Percentiles rank a stretch among this genome's conserved stretches.
Evolutionary conservation across 257 asterid species (phyloP).

Genomic region (Ehretia macrophylla): DNA sequence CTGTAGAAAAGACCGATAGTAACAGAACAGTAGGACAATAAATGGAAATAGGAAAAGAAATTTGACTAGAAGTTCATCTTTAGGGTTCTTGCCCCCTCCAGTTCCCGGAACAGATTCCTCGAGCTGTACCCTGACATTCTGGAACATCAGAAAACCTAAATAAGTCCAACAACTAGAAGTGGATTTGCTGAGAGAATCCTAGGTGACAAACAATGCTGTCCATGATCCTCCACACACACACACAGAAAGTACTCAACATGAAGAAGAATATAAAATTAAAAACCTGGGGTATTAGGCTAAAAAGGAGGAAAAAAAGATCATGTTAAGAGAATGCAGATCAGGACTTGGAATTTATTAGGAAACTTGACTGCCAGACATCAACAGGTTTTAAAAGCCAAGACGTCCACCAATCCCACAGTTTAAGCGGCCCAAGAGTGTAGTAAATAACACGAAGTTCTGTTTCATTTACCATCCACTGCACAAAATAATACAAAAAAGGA

Average conservation of each 20-base stretch:
- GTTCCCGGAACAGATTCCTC: constrained; percentile 91
- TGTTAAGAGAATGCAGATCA: background rate
- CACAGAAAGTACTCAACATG: background rate
- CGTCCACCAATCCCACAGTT: constrained; percentile 99
- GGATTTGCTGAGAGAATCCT: background rate
- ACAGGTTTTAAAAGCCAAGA: constrained; percentile 98
- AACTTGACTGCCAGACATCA: constrained; percentile 91
- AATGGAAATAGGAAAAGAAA: constrained; percentile 76
- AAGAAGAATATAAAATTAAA: background rate
- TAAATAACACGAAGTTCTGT: constrained; percentile 87
- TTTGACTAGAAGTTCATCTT: constrained; percentile 57
- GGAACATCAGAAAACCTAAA: constrained; percentile 27
- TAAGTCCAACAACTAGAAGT: constrained; percentile 7
- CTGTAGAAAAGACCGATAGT: constrained; percentile 70
- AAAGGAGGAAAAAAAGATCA: background rate
- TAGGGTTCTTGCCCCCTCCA: constrained; percentile 80
- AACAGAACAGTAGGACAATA: constrained; percentile 49
- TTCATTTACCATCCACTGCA: constrained; percentile 98
- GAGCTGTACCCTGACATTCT: constrained; percentile 74
- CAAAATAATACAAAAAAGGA: constrained; percentile 21
- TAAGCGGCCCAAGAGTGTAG: constrained; percentile 97
- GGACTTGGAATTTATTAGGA: background rate
- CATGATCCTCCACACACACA: background rate
- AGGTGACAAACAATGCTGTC: background rate
- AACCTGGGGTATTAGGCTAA: too few species aligned